Evolutionary conservation across 2,329 filamentous ascomycete species (phyloP).

Genomic region (Berkeleyomyces rouxiae): DNA sequence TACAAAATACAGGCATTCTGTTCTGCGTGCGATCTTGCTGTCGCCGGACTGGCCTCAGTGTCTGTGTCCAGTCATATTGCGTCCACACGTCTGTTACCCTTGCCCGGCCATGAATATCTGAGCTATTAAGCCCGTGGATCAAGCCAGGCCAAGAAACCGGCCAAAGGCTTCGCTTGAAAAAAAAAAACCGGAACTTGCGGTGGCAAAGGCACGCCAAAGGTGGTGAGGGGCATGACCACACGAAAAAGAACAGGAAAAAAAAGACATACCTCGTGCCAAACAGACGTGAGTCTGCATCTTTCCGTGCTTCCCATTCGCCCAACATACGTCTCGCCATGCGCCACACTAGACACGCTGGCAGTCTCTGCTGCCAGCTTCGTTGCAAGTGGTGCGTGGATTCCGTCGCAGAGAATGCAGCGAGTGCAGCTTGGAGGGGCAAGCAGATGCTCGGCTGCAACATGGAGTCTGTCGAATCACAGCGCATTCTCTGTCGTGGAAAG

Average conservation of each 20-base stretch:
- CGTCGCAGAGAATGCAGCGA: background rate
- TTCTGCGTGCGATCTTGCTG: too few relatives aligned
- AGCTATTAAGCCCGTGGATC: background rate
- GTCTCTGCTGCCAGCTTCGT: background rate
- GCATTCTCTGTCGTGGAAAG: background rate
- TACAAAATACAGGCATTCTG: too few relatives aligned
- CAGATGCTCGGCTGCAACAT: background rate
- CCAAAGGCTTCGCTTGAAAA: background rate
- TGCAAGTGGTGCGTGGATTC: background rate
- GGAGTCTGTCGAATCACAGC: background rate
- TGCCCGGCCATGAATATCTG: background rate
- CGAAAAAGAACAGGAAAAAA: background rate
- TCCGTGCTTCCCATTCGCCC: background rate
- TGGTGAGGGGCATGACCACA: background rate
- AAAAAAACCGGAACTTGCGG: background rate
- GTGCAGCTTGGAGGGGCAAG: background rate
- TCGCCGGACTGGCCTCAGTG: too few relatives aligned
- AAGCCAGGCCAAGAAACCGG: background rate
- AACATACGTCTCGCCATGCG: background rate
- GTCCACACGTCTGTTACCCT: background rate
- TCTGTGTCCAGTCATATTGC: too few relatives aligned
- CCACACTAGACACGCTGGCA: background rate
- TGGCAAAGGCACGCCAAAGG: background rate
- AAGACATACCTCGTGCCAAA: background rate
- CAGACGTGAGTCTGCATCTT: background rate